Conservation (phyloP, 2,329 filamentous ascomycete genomes). For the Endothia cerciana region DNA sequence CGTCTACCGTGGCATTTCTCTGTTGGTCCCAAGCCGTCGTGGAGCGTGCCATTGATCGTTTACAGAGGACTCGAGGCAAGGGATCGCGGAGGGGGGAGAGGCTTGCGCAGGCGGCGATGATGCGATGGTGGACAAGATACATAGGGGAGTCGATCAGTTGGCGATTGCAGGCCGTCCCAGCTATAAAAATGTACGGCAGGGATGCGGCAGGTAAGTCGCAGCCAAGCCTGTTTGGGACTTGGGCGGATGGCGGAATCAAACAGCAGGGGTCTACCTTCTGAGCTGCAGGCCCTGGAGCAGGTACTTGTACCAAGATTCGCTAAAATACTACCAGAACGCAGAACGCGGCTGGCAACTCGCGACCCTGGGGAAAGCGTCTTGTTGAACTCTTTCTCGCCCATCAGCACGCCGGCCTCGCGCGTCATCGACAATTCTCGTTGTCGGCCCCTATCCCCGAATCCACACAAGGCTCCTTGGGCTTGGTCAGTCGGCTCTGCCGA, state of each 20-base stretch:
- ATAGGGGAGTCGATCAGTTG: conserved; percentile 4
- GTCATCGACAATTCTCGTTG: background rate
- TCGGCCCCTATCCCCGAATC: background rate
- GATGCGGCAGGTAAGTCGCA: conserved; percentile 7
- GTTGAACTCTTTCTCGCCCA: background rate
- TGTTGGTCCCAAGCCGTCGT: conserved; percentile 15
- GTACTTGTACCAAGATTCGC: conserved; percentile 1
- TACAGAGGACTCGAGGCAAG: conserved; percentile 12
- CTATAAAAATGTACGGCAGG: conserved; percentile 14
- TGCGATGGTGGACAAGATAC: conserved; percentile 21
- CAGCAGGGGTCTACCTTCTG: background rate
- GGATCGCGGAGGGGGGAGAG: background rate
- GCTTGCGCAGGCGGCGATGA: conserved; percentile 22
- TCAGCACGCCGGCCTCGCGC: background rate
- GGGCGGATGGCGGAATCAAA: background rate
- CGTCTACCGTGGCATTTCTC: conserved; percentile 30
- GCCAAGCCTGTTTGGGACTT: conserved; percentile 6
- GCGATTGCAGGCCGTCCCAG: conserved; percentile 5
- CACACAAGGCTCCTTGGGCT: background rate
- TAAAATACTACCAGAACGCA: background rate
- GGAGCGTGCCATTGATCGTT: conserved; percentile 5
- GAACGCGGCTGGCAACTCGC: conserved; percentile 12
- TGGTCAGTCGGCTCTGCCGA: conserved; percentile 13
- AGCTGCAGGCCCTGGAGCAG: background rate
- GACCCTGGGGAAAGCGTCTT: background rate